Conservation (phyloP, 352 stramenopile species). For the Nothophytophthora sp. region DNA sequence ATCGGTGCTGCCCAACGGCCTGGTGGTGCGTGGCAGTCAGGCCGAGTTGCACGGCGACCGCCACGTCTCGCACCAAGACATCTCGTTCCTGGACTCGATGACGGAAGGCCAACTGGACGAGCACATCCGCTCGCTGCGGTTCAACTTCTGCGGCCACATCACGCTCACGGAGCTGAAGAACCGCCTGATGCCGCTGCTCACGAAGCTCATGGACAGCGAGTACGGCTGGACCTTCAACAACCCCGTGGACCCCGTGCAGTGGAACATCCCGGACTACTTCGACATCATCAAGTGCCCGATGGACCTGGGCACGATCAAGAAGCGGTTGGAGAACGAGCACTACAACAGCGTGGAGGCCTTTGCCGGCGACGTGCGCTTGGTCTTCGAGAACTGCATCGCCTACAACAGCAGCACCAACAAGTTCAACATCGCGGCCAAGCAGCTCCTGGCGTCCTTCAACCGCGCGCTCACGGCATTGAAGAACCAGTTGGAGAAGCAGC, state of each 20-base stretch:
- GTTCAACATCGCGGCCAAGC: conserved; percentile 86
- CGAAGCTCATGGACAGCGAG: conserved; percentile 89
- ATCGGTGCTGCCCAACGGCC: conserved; percentile 50
- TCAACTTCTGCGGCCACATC: conserved; percentile 89
- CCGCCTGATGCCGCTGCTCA: conserved; percentile 78
- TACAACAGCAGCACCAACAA: conserved; percentile 92
- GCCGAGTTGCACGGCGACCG: conserved; percentile 58
- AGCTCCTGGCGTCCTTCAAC: conserved; percentile 79
- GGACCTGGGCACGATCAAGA: conserved; percentile 99
- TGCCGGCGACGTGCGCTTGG: conserved; percentile 84
- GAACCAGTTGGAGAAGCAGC: conserved; percentile 78
- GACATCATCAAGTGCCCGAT: conserved; percentile 97
- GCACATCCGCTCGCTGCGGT: conserved; percentile 88
- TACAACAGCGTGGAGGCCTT: conserved; percentile 93
- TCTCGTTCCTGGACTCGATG: conserved; percentile 89
- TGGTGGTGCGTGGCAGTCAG: conserved; percentile 73
- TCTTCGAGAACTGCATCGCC: conserved; percentile 90
- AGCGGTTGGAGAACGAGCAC: conserved; percentile 93
- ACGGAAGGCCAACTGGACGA: conserved; percentile 84
- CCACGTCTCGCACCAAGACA: conserved; percentile 79
- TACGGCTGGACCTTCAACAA: conserved; percentile 93
- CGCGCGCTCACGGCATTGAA: conserved; percentile 66
- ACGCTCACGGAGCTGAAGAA: conserved; percentile 83
- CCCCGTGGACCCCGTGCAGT: conserved; percentile 95
- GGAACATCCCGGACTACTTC: conserved; percentile 93